Evolutionary conservation across 192 early-diverging fungal species (phyloP).

Genomic region (Entophlyctis luteolus): DNA sequence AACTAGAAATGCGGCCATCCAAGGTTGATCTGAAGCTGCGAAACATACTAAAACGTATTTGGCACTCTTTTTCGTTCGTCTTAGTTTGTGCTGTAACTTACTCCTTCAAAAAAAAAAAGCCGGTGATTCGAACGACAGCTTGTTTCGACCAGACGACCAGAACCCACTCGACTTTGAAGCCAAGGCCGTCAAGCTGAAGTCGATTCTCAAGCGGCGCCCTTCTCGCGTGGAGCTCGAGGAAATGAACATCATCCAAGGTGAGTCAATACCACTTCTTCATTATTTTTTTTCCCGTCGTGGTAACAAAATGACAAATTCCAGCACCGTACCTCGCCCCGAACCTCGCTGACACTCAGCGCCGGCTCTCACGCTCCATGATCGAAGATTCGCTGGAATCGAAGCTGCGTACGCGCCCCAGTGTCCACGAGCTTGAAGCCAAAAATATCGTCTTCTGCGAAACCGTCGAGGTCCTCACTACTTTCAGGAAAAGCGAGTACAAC

Average conservation of each 20-base stretch:
- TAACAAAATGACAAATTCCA: not conserved
- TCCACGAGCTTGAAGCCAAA: constrained; percentile 38
- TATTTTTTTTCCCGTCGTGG: not conserved
- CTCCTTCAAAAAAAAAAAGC: not conserved
- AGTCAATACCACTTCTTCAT: not conserved
- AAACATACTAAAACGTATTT: constrained; percentile 39
- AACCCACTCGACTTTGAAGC: constrained; percentile 1
- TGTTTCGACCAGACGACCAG: not conserved
- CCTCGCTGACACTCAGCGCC: constrained; percentile 38
- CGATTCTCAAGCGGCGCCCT: constrained; percentile 50
- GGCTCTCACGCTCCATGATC: constrained; percentile 38
- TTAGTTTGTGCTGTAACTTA: not conserved
- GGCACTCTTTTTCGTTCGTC: not conserved
- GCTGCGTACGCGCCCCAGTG: constrained; percentile 43
- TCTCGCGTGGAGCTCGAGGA: constrained; percentile 46
- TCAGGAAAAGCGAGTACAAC: constrained; percentile 74
- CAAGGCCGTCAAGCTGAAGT: constrained; percentile 29
- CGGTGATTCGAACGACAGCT: constrained; percentile 1
- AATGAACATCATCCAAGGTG: constrained; percentile 51
- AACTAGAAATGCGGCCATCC: constrained; percentile 37
- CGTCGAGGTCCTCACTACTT: constrained; percentile 56
- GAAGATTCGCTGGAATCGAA: constrained; percentile 43
- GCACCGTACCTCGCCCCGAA: constrained; percentile 36
- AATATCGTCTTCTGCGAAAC: constrained; percentile 47
- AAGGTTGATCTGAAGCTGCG: constrained; percentile 51